Base-by-base conservation (phyloP, 768 basidiomycete species). In the Leucosporidium scottii region DNA sequence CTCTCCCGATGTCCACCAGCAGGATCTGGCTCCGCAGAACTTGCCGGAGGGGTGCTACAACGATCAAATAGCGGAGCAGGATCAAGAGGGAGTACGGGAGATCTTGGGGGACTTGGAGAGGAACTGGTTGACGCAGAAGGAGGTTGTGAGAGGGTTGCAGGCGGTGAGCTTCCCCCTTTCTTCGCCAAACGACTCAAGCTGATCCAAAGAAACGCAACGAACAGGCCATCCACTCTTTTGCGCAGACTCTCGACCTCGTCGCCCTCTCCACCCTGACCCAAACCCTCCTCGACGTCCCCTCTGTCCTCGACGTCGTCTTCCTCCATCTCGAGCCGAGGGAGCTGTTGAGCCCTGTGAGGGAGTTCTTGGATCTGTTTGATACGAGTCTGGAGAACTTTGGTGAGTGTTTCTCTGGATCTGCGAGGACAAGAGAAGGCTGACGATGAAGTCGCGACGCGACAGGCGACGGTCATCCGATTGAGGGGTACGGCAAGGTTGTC, bases 401-500 rank as follows among this genome's bases (percentile, higher is more conserved):
- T 70, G 53, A 12, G 71, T 28, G 3, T 5, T 3, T 6, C 9
- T n/a, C n/a, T n/a, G n/a, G n/a, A n/a, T n/a, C n/a, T n/a, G n/a
- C n/a, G n/a, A n/a, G n/a, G n/a, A n/a, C n/a, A n/a, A 30, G 17
- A 6, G 10, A 23, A 18, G 30, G 18, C 39, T 44, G 39, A 44
- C 10, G 39, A 44, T 6, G 8, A 6, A 2, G 7, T 17, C 34
- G 5, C 3, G 1, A 17, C 61, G 5, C 3, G 2, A 17, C 61
- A 72, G 71, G 59, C 27, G 67, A 72, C 15, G 54, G 49, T 12
- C 66, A 67, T 58, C 39, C 69, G 0, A 64, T 63, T 10, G 72
- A 73, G 49, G 59, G 66, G 10, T 73, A 67, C 59, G 72, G 72
- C 0, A 48, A 27, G 9, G 34, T 73, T 4, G 64, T 67, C 9